These are phyloP conservation scores for Termitomyces sp. DNA, from an alignment of 768 basidiomycete species.

Conservation along the genomic window DNA sequence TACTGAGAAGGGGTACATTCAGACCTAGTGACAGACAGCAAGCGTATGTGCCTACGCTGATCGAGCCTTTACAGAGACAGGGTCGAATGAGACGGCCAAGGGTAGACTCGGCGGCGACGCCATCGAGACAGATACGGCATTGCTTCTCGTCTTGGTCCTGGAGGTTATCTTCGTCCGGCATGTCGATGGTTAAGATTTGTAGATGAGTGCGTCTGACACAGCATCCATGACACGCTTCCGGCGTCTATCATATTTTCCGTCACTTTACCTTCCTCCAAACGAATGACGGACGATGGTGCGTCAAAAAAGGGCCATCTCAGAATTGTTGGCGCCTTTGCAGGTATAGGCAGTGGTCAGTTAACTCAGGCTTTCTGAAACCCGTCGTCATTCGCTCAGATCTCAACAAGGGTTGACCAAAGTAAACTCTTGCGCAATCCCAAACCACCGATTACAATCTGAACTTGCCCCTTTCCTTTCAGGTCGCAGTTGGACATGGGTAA, in stretches of 20 bases:
- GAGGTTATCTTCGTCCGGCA: slow-evolving; percentile 12
- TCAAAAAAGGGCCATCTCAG: slow-evolving; percentile 32
- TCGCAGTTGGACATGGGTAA: slow-evolving; percentile 68
- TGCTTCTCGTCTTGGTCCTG: slow-evolving; percentile 48
- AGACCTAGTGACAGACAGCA: slow-evolving; percentile 1
- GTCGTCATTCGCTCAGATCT: not conserved
- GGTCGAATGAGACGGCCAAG: slow-evolving; percentile 80
- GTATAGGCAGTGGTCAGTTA: slow-evolving; percentile 53
- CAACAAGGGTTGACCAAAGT: slow-evolving; percentile 47
- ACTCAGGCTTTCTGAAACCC: not conserved
- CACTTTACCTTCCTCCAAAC: not conserved
- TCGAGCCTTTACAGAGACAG: slow-evolving; percentile 74
- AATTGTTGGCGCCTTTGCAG: slow-evolving; percentile 50
- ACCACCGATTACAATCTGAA: not conserved
- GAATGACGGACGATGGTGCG: slow-evolving; percentile 28
- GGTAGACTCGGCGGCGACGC: slow-evolving; percentile 48
- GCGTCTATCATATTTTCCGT: slow-evolving; percentile 6
- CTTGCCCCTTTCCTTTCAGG: slow-evolving; percentile 30
- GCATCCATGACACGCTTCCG: not conserved
- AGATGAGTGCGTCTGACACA: not conserved
- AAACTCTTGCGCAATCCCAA: slow-evolving; percentile 2
- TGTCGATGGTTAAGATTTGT: slow-evolving; percentile 3
- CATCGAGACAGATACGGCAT: slow-evolving; percentile 83
- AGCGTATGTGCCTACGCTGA: slow-evolving; percentile 39
- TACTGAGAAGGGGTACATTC: slow-evolving; percentile 39